Evolutionary conservation across 164 flowering plant species (phyloP), one percentile per base, ranked within the genome.

Genomic region (Annona squamosa): DNA sequence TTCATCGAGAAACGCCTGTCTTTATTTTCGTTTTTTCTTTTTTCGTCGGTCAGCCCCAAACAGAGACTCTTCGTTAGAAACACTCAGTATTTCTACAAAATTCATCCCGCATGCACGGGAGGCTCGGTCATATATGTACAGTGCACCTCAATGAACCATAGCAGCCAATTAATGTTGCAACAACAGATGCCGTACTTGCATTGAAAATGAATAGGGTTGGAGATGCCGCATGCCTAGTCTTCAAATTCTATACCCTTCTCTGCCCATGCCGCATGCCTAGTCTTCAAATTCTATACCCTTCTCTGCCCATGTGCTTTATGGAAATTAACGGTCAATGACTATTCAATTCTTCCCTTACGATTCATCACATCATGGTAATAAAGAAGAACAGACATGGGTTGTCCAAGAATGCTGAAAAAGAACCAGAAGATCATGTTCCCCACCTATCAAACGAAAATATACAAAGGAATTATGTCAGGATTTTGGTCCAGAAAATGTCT

Each of bases 341-440:
- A 64, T 65, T 64, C 69, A 2, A 48, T 73, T 63, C 77, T 76
- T 67, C 63, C 89, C 77, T 86, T 89, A 59, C 84, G 86, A 74
- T 96, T 96, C 97, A 96, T 93, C 79, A 89, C 45, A 77, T 93
- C 98, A 79, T 96, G 99, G 83, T 96, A 96, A 75, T 96, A 92
- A 0, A 96, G 86, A 47, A 93, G 91, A 71, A 96, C 80, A 59
- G 89, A 88, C 98, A 89, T 93, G 1, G 99, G 99, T 76, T 96
- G 99, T 57, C 99, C 97, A 66, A 91, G 81, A 69, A 96, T 93
- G 84, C 99, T 75, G 86, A 96, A 96, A 65, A 86, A 78, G 83
- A 87, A 86, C 99, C 99, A 96, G 84, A 96, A 91, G 46, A 93
- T 79, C 91, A 90, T 91, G 71, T 93, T 96, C 47, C 99, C 99